Evolutionary conservation across 306 rosid genomes (phyloP), one percentile per base, ranked within the genome.

Genomic region (Astragalus glycyphyllos): DNA sequence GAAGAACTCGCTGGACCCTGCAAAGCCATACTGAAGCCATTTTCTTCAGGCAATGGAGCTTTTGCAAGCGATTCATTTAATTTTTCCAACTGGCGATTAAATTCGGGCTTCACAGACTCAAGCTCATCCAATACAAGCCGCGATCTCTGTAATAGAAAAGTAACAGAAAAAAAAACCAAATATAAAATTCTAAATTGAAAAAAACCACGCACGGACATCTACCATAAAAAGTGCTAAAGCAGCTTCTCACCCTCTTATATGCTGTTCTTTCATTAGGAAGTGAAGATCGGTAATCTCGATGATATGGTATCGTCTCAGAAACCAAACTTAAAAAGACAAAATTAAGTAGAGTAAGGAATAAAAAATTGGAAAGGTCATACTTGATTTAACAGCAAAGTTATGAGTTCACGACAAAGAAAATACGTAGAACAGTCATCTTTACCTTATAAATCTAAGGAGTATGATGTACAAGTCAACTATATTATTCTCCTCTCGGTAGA

Each of bases 381-480:
- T 29, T 74, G 63, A 35, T 55, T 44, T 31, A 65, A 67, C 47
- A 8, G 58, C 38, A 61, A 57, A 11, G 16, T 35, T 44, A 55
- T 6, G 7, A 37, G 62, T 48, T 75, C 15, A 58, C 4, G 20
- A 32, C 58, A 58, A 66, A 9, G 67, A 62, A 78, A 80, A 70
- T 23, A 26, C 37, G 40, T 6, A 45, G 14, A 70, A 37, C 5
- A 15, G 14, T 69, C 16, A 56, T 26, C 1, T 32, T 63, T 86
- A 95, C 99, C 99, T 95, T 58, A 90, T 82, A 81, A 83, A 91
- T 90, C 99, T 88, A 53, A 95, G 80, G 70, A 95, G 99, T 60
- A 91, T 89, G 77, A 95, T 83, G 55, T 89, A 95, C 85, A 95
- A 81, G 78, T 95, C 99, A 35, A 95, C 84, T 65, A 91, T 35